phyloP scores from a whole-genome alignment of 2,329 filamentous ascomycete genomes.

The Sordariomycetes sp. region DNA sequence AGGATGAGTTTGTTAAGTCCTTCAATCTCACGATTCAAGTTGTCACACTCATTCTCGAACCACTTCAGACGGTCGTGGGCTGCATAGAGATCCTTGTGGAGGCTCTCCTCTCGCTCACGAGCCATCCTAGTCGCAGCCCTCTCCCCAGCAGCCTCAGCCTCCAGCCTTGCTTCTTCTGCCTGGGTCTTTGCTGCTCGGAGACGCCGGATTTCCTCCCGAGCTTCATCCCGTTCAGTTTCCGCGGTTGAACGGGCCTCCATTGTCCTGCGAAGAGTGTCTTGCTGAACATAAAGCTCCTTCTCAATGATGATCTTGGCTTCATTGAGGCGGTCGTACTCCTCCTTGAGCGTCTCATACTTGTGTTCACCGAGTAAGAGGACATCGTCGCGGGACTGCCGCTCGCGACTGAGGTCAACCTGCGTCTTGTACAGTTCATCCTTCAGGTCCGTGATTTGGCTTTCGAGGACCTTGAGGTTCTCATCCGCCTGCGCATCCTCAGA shows the following conservation, averaged over 20 bases:
- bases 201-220: conserved; percentile 71
- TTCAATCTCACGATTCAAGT: conserved; percentile 69
- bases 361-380: conserved; percentile 84
- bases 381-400: conserved; percentile 87
- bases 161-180: conserved; percentile 72
- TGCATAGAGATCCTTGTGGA: conserved; percentile 68
- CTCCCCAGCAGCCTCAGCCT: conserved; percentile 71
- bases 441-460: conserved; percentile 75
- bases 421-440: conserved; percentile 75
- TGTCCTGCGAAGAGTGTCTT: conserved; percentile 77
- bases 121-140: conserved; percentile 65
- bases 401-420: conserved; percentile 79
- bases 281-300: conserved; percentile 92
- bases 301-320: conserved; percentile 95
- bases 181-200: conserved; percentile 74
- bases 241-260: conserved; percentile 68
- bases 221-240: conserved; percentile 80
- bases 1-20: conserved; percentile 77
- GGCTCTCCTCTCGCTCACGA: conserved; percentile 63
- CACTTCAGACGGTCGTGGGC: conserved; percentile 65
- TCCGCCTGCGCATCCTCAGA: conserved; percentile 80
- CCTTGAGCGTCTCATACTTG: conserved; percentile 68
- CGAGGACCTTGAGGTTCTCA: conserved; percentile 68
- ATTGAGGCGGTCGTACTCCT: conserved; percentile 76
- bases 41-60: conserved; percentile 65